These are phyloP conservation scores for Penicillium sp. DNA, from an alignment of 2,329 filamentous ascomycete species.

Conservation along the genomic window DNA sequence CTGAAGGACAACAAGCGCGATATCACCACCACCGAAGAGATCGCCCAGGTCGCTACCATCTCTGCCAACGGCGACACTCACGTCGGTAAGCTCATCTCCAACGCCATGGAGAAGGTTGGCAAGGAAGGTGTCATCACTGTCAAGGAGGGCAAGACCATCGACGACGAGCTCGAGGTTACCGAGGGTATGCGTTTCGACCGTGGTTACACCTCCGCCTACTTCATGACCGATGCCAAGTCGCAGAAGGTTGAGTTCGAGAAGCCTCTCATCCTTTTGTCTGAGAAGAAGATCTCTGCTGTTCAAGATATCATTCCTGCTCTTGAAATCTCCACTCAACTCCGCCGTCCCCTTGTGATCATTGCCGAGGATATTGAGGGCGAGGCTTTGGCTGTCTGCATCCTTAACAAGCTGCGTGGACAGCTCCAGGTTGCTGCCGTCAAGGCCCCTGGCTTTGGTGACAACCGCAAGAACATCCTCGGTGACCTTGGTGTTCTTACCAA, in stretches of 20 bases:
- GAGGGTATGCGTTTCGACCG: conserved; percentile 99
- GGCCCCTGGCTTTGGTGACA: conserved; percentile 98
- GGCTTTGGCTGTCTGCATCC: conserved; percentile 95
- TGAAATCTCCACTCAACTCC: conserved; percentile 91
- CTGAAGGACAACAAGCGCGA: conserved; percentile 95
- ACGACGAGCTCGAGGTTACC: conserved; percentile 96
- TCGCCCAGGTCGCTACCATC: conserved; percentile 97
- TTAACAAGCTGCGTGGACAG: conserved; percentile 99
- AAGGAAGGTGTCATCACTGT: conserved; percentile 99
- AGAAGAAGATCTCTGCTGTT: conserved; percentile 99
- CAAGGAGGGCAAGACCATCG: conserved; percentile 98
- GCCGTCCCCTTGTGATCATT: conserved; percentile 95
- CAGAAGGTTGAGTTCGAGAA: conserved; percentile 99
- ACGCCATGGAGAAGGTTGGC: conserved; percentile 99
- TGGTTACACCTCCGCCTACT: conserved; percentile 97
- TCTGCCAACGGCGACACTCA: conserved; percentile 94
- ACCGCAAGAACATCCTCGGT: conserved; percentile 99
- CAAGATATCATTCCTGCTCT: conserved; percentile 98
- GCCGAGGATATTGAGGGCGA: conserved; percentile 99
- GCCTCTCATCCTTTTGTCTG: conserved; percentile 93
- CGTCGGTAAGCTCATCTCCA: conserved; percentile 93
- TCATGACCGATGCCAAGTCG: conserved; percentile 98
- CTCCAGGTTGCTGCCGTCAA: conserved; percentile 98
- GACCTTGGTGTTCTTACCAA: conserved; percentile 95
- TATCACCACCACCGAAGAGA: conserved; percentile 95